Conservation (phyloP, 106 monocot genomes). For the Allium fistulosum region DNA sequence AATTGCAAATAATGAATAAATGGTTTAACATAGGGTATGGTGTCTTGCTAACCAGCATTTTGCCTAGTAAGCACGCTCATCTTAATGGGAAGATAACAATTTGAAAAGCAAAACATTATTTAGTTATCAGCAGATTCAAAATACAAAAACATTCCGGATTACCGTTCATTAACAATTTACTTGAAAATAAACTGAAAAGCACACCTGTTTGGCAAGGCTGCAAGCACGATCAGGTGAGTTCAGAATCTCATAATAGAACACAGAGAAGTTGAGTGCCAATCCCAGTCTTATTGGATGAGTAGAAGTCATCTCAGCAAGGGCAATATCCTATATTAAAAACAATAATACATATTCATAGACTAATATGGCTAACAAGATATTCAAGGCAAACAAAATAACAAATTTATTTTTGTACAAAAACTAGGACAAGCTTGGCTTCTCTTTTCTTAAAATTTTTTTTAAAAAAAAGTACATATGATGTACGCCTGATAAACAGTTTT, state of each 20-base stretch:
- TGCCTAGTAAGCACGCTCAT: no score
- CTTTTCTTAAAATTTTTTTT: background rate
- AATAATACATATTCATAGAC: background rate
- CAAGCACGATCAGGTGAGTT: slow-evolving; percentile 13
- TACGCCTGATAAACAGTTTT: background rate
- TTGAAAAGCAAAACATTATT: background rate
- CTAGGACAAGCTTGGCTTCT: background rate
- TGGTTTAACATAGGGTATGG: background rate
- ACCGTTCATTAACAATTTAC: background rate
- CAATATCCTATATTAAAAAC: slow-evolving; percentile 4
- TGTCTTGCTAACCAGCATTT: background rate
- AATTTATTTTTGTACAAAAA: background rate
- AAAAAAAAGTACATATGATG: background rate
- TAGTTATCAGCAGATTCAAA: background rate
- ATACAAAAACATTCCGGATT: background rate
- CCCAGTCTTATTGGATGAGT: slow-evolving; percentile 12
- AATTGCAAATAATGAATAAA: no score
- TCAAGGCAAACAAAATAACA: background rate
- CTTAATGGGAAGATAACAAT: background rate
- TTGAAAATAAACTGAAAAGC: background rate
- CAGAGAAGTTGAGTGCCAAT: slow-evolving; percentile 9
- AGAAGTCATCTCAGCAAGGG: slow-evolving; percentile 5
- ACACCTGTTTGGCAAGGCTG: slow-evolving; percentile 11
- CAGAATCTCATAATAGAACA: slow-evolving; percentile 13
- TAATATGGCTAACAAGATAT: background rate